Percentiles rank a stretch among this genome's conserved stretches.
These are phyloP conservation scores for Ulvella scutata DNA, from an alignment of 139 green algal species.

Conservation along the genomic window DNA sequence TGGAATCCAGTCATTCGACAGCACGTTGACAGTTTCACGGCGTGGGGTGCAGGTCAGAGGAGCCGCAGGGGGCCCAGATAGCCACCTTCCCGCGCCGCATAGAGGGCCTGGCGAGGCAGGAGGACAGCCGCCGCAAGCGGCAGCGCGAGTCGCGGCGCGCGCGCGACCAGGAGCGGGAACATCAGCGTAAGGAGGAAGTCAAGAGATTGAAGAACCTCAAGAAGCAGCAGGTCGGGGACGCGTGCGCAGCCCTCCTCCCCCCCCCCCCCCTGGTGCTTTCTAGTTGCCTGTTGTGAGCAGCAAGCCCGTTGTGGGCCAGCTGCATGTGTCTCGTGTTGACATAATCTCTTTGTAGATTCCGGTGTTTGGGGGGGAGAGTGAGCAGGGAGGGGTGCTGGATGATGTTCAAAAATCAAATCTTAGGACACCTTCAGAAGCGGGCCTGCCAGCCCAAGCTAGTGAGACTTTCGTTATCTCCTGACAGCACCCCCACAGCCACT, in stretches of 20 bases:
- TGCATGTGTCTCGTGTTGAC: too few relatives aligned
- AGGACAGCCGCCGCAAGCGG: conserved; percentile 49
- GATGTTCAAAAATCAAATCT: conserved; percentile 27
- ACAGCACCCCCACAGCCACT: too few relatives aligned
- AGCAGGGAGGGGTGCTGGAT: conserved; percentile 5
- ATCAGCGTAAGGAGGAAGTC: conserved; percentile 36
- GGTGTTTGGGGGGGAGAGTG: too few relatives aligned
- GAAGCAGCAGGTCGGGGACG: conserved; percentile 61
- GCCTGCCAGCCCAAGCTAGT: background rate
- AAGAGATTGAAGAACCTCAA: conserved; percentile 87
- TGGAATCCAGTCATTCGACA: too few relatives aligned
- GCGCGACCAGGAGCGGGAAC: conserved; percentile 27
- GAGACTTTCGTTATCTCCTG: conserved; percentile 7
- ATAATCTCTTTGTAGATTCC: too few relatives aligned
- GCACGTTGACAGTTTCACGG: too few relatives aligned
- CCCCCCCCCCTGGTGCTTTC: background rate
- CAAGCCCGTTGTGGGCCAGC: too few relatives aligned
- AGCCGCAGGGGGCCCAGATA: conserved; percentile 49
- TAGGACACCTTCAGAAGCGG: conserved; percentile 39
- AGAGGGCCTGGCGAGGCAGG: conserved; percentile 35
- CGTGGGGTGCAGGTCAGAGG: conserved; percentile 40
- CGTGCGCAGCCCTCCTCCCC: conserved; percentile 5
- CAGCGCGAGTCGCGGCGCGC: conserved; percentile 28
- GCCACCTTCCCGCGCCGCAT: conserved; percentile 54
- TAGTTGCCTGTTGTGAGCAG: too few relatives aligned